Evolutionary conservation across 148 eudicot species (phyloP).

Genomic region (Rhododendron ferrugineum): DNA sequence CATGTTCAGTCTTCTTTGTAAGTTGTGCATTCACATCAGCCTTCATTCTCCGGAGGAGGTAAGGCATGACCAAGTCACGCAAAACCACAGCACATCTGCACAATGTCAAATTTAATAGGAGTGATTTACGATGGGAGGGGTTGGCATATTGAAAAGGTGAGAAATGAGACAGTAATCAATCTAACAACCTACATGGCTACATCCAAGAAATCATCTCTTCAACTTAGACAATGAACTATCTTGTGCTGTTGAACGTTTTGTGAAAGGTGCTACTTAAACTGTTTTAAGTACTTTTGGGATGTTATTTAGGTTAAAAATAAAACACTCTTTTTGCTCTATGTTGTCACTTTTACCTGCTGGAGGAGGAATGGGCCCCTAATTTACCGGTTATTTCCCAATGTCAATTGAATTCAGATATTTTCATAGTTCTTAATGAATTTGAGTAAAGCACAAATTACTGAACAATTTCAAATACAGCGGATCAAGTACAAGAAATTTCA

Average conservation of each 20-base stretch:
- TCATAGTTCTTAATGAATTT: background rate
- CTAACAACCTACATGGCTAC: background rate
- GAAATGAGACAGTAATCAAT: background rate
- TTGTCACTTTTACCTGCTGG: background rate
- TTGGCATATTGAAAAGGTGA: constrained; percentile 1
- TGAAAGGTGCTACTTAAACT: background rate
- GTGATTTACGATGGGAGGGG: background rate
- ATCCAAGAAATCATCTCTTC: background rate
- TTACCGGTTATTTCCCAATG: background rate
- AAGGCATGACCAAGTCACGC: constrained; percentile 98
- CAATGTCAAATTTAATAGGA: background rate
- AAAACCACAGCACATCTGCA: constrained; percentile 94
- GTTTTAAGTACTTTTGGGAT: background rate
- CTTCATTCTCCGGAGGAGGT: constrained; percentile 94
- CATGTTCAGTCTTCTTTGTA: constrained; percentile 95
- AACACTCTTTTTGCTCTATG: background rate
- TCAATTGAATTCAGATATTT: background rate
- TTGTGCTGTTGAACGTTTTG: background rate
- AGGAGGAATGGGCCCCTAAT: background rate
- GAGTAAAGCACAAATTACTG: background rate
- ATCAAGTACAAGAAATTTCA: background rate
- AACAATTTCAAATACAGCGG: background rate
- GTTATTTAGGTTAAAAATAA: background rate
- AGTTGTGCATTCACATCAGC: constrained; percentile 92
- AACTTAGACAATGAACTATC: background rate